Percentiles rank a stretch among this genome's conserved stretches.
These are phyloP conservation scores for Fusarium sp. DNA, from an alignment of 2,329 filamentous ascomycete genomes.

Conservation along the genomic window DNA sequence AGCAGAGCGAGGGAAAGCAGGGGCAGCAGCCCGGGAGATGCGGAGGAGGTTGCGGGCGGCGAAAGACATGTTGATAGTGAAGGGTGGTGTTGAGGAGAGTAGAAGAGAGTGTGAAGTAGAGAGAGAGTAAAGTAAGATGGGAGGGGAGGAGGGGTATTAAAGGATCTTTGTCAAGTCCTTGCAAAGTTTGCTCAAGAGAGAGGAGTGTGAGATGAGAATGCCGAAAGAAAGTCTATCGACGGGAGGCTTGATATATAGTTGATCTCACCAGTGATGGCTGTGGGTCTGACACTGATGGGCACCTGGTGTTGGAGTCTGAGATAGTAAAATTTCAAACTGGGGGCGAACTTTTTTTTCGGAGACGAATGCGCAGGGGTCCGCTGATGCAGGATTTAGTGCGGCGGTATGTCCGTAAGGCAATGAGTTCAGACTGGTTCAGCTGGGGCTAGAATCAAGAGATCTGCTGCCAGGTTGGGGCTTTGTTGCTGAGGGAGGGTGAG, in stretches of 20 bases:
- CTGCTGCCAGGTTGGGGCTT: slow-evolving; percentile 8
- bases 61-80: slow-evolving; percentile 48
- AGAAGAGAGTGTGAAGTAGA: slow-evolving; percentile 3
- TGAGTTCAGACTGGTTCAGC: slow-evolving; percentile 33
- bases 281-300: slow-evolving; percentile 33
- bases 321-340: slow-evolving; percentile 27
- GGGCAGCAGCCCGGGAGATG: slow-evolving; percentile 46
- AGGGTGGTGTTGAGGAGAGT: slow-evolving; percentile 1
- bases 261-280: slow-evolving; percentile 9
- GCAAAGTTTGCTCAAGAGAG: slow-evolving; percentile 13
- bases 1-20: slow-evolving; percentile 38
- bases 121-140: not conserved
- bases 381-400: slow-evolving; percentile 44
- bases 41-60: slow-evolving; percentile 50
- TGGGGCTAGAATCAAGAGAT: slow-evolving; percentile 33
- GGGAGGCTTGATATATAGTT: slow-evolving; percentile 41
- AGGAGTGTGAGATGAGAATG: slow-evolving; percentile 13
- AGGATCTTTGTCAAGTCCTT: slow-evolving; percentile 1
- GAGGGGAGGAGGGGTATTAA: slow-evolving; percentile 17
- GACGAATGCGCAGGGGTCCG: slow-evolving; percentile 28
- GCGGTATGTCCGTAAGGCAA: slow-evolving; percentile 46
- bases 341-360: slow-evolving; percentile 29
- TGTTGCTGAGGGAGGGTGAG: slow-evolving; percentile 29
- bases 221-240: slow-evolving; percentile 16
- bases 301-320: slow-evolving; percentile 9